Base-by-base conservation (phyloP, 306 rosid species). In the Pyrus pyrifolia region DNA sequence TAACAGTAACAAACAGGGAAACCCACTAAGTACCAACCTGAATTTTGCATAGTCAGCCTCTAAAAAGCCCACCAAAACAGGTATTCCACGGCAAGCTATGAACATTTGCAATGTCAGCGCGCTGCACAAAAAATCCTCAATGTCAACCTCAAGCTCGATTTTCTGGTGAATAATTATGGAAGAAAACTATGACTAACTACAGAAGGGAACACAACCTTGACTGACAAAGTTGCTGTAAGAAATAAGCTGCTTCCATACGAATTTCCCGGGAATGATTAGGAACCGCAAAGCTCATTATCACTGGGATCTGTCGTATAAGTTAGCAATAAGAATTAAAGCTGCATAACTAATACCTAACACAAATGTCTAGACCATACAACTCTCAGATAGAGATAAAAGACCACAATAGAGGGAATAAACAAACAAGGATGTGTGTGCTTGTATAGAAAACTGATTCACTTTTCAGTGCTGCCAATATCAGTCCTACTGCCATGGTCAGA, bases 1-100 rank as follows among this genome's bases (percentile, higher is more conserved):
- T 21, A 62, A 76, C 65, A 75, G 19, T 30, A 17, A 77, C 52
- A 51, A 67, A 19, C 52, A 60, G 58, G 35, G 15, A 35, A 77
- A n/a, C 31, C 31, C 25, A 70, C 53, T 63, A 31, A 40, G 25
- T 71, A 79, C 91, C 76, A 81, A 96, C 99, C 99, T 92, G 93
- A 92, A 96, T 83, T 88, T 96, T 71, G 98, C 97, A 86, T 96
- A 96, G 83, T 96, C 98, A 52, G 99, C 93, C 89, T 96, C 99
- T 21, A 96, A 88, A 86, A 96, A 96, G 78, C 98, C 96, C 78
- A 96, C 99, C 83, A 96, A 83, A 79, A 92, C 97, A 83, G 99
- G 99, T 77, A 96, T 96, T 76, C 99, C 99, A 25, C 97, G 93
- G 83, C 99, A 96, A 72, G 99, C 97, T 65, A 96, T 85, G 74